Conservation (phyloP, 257 asterid genomes). For the Phtheirospermum japonicum region DNA sequence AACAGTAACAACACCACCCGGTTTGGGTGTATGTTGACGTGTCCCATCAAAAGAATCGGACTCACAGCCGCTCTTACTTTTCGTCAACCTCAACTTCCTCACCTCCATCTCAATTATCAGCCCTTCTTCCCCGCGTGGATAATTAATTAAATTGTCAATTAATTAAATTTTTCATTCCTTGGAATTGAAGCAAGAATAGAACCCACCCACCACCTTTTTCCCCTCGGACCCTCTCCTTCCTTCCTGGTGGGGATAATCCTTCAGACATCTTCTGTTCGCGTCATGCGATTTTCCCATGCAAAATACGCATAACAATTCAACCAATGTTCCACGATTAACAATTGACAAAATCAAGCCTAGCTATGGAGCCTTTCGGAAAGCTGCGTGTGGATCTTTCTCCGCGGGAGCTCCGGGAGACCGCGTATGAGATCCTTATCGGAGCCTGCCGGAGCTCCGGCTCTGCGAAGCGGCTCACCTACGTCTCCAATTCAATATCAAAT, state of each 20-base stretch:
- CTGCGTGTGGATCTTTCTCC: slow-evolving; percentile 55
- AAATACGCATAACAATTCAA: background rate
- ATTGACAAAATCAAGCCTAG: background rate
- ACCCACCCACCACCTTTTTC: slow-evolving; percentile 37
- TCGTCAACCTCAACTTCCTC: too few species aligned
- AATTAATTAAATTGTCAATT: background rate
- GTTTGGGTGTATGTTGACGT: background rate
- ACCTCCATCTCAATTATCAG: too few species aligned
- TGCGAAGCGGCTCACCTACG: slow-evolving; percentile 66
- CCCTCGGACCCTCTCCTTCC: background rate
- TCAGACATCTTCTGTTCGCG: too few species aligned
- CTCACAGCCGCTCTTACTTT: background rate
- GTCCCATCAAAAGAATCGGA: background rate
- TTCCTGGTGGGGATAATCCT: background rate
- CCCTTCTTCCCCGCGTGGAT: too few species aligned
- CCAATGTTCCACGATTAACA: background rate
- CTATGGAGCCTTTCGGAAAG: slow-evolving; percentile 61
- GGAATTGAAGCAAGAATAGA: slow-evolving; percentile 47
- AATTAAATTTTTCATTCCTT: slow-evolving; percentile 32
- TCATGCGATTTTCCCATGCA: slow-evolving; percentile 9
- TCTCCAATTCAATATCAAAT: slow-evolving; percentile 40
- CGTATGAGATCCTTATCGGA: slow-evolving; percentile 81
- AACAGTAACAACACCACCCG: background rate
- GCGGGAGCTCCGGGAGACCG: slow-evolving; percentile 84
- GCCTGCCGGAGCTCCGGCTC: slow-evolving; percentile 75